These are phyloP conservation scores for Xylariomycetidae sp. DNA, from an alignment of 2,329 filamentous ascomycete genomes.

Conservation along the genomic window DNA sequence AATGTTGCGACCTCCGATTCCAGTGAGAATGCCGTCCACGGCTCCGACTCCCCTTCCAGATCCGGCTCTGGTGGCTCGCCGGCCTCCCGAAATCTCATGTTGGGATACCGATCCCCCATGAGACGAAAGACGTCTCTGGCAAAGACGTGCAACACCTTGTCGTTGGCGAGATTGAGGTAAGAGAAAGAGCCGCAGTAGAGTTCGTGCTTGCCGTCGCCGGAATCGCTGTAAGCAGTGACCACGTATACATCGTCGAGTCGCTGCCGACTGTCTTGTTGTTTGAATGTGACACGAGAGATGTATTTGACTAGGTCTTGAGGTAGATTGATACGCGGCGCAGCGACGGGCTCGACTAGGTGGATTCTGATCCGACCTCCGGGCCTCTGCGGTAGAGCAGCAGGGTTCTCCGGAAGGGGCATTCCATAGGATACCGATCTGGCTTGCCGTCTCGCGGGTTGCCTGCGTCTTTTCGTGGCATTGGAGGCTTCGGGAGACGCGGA, in stretches of 20 bases:
- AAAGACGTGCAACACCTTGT: conserved; percentile 4
- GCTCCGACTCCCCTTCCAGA: neutral
- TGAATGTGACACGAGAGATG: conserved; percentile 1
- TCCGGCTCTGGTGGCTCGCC: neutral
- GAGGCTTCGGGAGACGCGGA: too few species aligned
- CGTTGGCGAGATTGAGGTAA: neutral
- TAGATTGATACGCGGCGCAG: neutral
- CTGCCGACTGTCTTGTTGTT: neutral
- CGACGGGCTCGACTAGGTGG: conserved; percentile 4
- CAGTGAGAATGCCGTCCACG: conserved; percentile 2
- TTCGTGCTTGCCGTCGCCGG: neutral
- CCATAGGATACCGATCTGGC: too few species aligned
- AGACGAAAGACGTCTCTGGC: conserved; percentile 1
- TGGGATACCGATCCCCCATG: conserved; percentile 1
- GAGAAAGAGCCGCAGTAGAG: conserved; percentile 4
- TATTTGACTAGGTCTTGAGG: conserved; percentile 1
- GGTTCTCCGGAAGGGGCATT: too few species aligned
- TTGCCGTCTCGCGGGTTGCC: too few species aligned
- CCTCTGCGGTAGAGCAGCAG: too few species aligned
- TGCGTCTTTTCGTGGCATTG: too few species aligned
- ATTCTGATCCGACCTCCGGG: too few species aligned
- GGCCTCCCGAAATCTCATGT: conserved; percentile 2
- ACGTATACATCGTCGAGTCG: neutral
- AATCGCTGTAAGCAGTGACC: conserved; percentile 4
- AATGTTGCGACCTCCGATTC: neutral